Evolutionary conservation across 2,329 filamentous ascomycete species (phyloP).

Genomic region (Chrysosporium keratinophilum): DNA sequence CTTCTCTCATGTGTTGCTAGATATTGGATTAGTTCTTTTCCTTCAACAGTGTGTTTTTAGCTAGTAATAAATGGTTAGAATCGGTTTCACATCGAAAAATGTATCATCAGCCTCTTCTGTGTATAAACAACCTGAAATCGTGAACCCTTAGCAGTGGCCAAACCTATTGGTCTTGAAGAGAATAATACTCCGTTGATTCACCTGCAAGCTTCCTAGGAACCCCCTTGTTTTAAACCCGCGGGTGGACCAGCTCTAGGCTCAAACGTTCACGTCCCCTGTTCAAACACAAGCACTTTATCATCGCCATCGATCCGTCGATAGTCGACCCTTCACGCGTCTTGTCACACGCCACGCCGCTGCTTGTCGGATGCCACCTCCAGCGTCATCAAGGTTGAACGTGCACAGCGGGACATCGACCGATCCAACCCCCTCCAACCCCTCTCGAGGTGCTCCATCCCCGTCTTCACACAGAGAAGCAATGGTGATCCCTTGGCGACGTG

Average conservation of each 20-base stretch:
- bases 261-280: not conserved
- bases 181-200: too few relatives aligned
- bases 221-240: not conserved
- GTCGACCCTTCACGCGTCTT: not conserved
- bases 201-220: not conserved
- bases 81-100: not conserved
- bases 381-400: not conserved
- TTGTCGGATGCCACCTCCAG: not conserved
- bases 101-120: not conserved
- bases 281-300: constrained; percentile 10
- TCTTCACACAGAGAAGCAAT: not conserved
- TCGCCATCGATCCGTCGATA: too few relatives aligned
- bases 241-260: not conserved
- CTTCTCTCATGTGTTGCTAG: not conserved
- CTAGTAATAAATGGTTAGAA: not conserved
- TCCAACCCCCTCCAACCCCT: not conserved
- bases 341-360: not conserved
- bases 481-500: constrained; percentile 9
- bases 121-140: too few relatives aligned
- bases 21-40: not conserved
- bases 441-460: not conserved
- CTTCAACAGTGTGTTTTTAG: constrained; percentile 3
- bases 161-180: too few relatives aligned
- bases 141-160: too few relatives aligned
- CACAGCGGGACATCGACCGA: not conserved